Evolutionary conservation across 306 rosid species (phyloP), one percentile per base, ranked within the genome.

Genomic region (Cucurbita ficifolia): DNA sequence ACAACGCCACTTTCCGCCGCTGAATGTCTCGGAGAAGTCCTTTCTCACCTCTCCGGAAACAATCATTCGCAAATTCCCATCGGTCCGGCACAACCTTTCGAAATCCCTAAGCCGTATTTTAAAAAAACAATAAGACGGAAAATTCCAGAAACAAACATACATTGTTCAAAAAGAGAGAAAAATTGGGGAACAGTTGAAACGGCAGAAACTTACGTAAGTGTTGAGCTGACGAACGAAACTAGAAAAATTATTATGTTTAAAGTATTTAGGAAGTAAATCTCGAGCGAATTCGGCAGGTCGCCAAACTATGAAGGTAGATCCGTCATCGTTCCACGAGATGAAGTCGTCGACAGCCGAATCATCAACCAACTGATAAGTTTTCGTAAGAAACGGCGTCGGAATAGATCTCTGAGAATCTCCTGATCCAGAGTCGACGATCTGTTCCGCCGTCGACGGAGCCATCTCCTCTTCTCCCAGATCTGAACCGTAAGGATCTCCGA

Each of bases 141-240:
- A 17, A 21, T 6, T 57, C 56, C 35, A 56, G 76, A 55, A 9
- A 71, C 14, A 55, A 21, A 21, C 74, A n/a, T 48, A 24, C 46
- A 22, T 17, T 42, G 19, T 22, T 40, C 29, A 14, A 73, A 22
- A 18, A 38, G 46, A 74, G 14, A n/a, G 9, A 29, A 39, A 42
- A 45, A 11, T 38, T 8, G 19, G 14, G 3, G 0, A 39, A 36
- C 35, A 38, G 65, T 53, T 13, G 12, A 56, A 21, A 42, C 49
- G 16, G 68, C 53, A 21, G 75, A 52, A 71, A 49, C 71, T 79
- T 83, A 87, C 98, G 78, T 94, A 94, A 68, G 99, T 94, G 78
- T 94, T 94, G 35, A 94, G 96, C 64, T 94, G 99, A 51, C 99
- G 97, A 68, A 94, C 99, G 76, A 94, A 94, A 80, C 99, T 94